Evolutionary conservation across 2,329 filamentous ascomycete species (phyloP), one percentile per base, ranked within the genome.

Genomic region (Orbilia brochopaga): DNA sequence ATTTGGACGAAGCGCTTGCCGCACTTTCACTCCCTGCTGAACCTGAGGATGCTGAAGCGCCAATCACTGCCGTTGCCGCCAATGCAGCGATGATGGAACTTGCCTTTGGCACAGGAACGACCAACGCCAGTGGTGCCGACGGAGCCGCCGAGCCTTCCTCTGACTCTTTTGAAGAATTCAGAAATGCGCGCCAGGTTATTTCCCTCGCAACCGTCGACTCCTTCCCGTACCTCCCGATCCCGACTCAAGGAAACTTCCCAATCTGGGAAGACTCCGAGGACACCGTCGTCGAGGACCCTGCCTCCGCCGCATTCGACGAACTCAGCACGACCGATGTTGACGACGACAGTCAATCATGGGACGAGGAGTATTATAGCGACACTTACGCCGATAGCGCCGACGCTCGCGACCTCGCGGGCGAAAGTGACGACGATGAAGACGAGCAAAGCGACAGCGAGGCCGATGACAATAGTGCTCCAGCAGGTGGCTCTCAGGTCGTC

Each of bases 171-270:
- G n/a, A 51, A 13, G 59, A 54, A 13, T 32, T 51, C 17, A 46
- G 44, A 15, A 13, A 13, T 40, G n/a, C 55, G 4, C 66, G 50
- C 46, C 59, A 50, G 23, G 40, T 70, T 4, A 32, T 64, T 17
- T 70, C 66, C 11, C 59, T 70, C 11, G 59, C 48, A 32, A 70
- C 59, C 5, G 40, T 70, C 11, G 54, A 64, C 37, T 64, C 66
- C 11, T 70, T 64, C 19, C 66, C 66, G 8, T 64, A 40, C 32
- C 27, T 70, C 1, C 54, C 66, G 7, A 21, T 32, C 17, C 59
- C 54, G 4, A 23, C 46, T 17, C 23, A 24, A 2, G 50, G 42
- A 24, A 15, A 24, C 15, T 58, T 64, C 17, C 46, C 21, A 6
- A 64, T 70, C 19, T 44, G 64, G 17, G 23, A 69, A 59, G 65